Base-by-base conservation (phyloP, 257 asterid genomes). In the Lithospermum erythrorhizon region DNA sequence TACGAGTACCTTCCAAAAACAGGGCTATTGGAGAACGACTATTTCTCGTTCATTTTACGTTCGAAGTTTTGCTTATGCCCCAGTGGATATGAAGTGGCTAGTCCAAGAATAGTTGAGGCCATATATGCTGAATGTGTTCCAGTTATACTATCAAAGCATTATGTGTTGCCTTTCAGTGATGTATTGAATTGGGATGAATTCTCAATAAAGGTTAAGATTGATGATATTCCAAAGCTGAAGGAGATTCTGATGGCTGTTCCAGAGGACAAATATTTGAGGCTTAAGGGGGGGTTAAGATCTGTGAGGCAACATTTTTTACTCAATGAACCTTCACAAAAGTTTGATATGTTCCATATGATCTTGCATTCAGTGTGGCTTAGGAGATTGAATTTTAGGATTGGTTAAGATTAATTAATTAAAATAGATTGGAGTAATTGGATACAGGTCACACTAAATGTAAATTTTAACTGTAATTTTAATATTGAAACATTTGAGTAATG, bases 101-200 rank as follows among this genome's bases (percentile, higher is more conserved):
- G 94, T 76, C 98, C 98, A 54, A 83, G 98, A 77, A 79, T 86
- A 9, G 88, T 87, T 3, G 98, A 90, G 81, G 87, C 96, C 61
- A 72, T 91, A 67, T 86, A 87, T 17, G 80, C 95, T 0, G 96
- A 86, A 72, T 91, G 98, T 75, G 58, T 87, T 53, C 98, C 98
- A 4, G 94, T 91, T 55, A 79, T 87, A 65, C 21, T 87, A 37
- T 87, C 95, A 11, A 77, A 79, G 47, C 76, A 81, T 66, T 87
- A 87, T 55, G 93, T 82, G 24, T 80, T 86, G 48, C 98, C 98
- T 2, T 87, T 91, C 48, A 83, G 95, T 30, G 98, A 91, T 73
- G 98, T 86, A 55, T 72, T 91, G 61, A 85, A 73, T 62, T 91
- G 94, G 94, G 95, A 87, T 61, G 93, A 89, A 0, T 90, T 90